Evolutionary conservation across 305 asterid genomes (phyloP).

Genomic region (Solanum hybrid): DNA sequence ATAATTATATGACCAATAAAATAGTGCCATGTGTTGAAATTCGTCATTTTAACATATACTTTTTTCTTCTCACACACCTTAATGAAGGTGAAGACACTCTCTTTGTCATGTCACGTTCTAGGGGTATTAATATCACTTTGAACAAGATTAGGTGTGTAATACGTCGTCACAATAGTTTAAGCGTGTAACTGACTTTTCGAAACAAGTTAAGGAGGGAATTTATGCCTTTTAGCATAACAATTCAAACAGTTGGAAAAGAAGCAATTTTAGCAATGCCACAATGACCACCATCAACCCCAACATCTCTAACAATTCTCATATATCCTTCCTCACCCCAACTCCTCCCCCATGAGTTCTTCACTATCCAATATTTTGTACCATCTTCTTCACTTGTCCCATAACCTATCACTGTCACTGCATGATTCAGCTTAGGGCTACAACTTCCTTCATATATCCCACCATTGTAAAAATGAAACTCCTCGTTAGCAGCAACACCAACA

Average conservation of each 20-base stretch:
- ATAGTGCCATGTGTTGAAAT: too few relatives aligned
- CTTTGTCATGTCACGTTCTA: too few relatives aligned
- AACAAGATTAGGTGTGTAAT: too few relatives aligned
- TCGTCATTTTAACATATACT: too few relatives aligned
- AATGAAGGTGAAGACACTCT: too few relatives aligned
- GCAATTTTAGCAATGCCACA: constrained; percentile 26
- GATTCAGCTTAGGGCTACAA: neutral
- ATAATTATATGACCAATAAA: too few relatives aligned
- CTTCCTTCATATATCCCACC: neutral
- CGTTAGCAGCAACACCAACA: constrained; percentile 16
- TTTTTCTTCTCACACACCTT: too few relatives aligned
- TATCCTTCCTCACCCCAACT: constrained; percentile 15
- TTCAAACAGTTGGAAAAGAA: constrained; percentile 16
- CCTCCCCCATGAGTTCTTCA: constrained; percentile 37
- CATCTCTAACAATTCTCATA: constrained; percentile 20
- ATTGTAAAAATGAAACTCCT: neutral
- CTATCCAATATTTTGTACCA: constrained; percentile 25
- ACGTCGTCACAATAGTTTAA: too few relatives aligned
- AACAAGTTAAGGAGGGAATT: too few relatives aligned
- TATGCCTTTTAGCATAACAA: too few relatives aligned
- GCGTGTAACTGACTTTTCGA: too few relatives aligned
- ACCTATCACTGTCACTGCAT: constrained; percentile 29
- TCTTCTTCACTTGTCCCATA: constrained; percentile 20
- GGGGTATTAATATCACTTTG: too few relatives aligned
- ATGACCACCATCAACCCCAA: constrained; percentile 16